These are phyloP conservation scores for Arabis hirsuta DNA, from an alignment of 345 rosid genomes.

Conservation along the genomic window DNA sequence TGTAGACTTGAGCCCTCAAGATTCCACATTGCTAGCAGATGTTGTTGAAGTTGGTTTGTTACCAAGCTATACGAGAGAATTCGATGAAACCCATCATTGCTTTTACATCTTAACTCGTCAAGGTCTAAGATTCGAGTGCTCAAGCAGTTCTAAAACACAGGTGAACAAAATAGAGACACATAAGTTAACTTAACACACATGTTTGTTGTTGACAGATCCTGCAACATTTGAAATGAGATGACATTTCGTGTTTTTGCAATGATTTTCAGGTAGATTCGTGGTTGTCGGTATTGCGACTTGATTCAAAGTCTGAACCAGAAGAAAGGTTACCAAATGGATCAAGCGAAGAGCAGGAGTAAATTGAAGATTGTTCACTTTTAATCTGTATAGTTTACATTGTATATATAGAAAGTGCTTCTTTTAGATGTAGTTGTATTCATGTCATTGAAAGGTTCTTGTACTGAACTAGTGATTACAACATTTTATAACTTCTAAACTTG, in stretches of 20 bases:
- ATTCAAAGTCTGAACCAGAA: constrained; percentile 53
- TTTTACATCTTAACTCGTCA: constrained; percentile 75
- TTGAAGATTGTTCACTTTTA: constrained; percentile 44
- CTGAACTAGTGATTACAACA: constrained; percentile 1
- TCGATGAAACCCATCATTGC: constrained; percentile 58
- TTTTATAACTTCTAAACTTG: not conserved
- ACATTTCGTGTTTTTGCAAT: not conserved
- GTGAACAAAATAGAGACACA: constrained; percentile 40
- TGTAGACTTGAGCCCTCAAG: constrained; percentile 96
- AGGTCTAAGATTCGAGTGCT: constrained; percentile 87
- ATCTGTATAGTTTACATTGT: constrained; percentile 41
- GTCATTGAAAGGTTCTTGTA: constrained; percentile 17
- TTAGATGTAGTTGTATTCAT: constrained; percentile 18
- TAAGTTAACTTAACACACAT: not conserved
- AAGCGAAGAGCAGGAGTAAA: constrained; percentile 26
- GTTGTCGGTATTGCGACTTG: constrained; percentile 59
- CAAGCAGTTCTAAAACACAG: constrained; percentile 73
- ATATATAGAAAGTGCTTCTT: constrained; percentile 46
- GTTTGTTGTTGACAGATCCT: constrained; percentile 2
- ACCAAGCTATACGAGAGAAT: constrained; percentile 73
- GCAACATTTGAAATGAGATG: not conserved
- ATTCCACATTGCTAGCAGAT: constrained; percentile 82
- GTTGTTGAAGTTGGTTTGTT: constrained; percentile 71
- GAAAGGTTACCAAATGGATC: constrained; percentile 50
- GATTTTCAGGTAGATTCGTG: constrained; percentile 70